Base-by-base conservation (phyloP, 192 early-diverging fungal species). In the Chytriomyces confervae region DNA sequence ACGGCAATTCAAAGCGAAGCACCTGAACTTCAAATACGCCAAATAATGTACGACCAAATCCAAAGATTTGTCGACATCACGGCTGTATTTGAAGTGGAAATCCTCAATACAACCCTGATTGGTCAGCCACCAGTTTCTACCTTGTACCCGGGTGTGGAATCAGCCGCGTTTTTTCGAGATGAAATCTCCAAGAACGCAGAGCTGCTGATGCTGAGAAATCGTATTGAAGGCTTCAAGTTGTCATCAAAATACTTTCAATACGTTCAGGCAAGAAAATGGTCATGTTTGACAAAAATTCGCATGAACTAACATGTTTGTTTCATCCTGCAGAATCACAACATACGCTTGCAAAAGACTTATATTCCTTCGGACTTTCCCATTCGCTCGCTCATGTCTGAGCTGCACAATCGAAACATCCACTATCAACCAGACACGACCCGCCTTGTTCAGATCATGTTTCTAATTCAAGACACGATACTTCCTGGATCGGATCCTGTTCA, bases 1-100 rank as follows among this genome's bases (percentile, higher is more conserved):
- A 82, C 81, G 61, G 89, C 94, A 36, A 95, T 96, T 61, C 91
- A 95, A 61, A 85, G 91, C 18, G 94, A 97, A 81, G 92, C 93
- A 62, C 90, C 92, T 27, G 97, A 98, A 75, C 91, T 92, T 57
- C 86, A 93, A 27, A 92, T 98, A 20, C 90, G 97, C 5, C 91
- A 94, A 65, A 94, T 93, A 70, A 90, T 98, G 47, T 93, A 97
- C 62, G 92, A 92, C 44, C 95, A 96, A 75, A 90, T 98, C 23
- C 87, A 90, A 13, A 87, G 94, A 51, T 94, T 97, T 82, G 89
- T 95, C 53, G 90, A 93, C 44, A 84, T 95, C 29, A 89, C 92
- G 24, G 90, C 91, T 50, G 77, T 92, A 8, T 95, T 93, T 72
- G 95, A 97, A 79, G 85, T 89, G 45, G 90, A 93, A 61, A 86